Base-by-base conservation (phyloP, 345 rosid species). In the Camelina laxa region DNA sequence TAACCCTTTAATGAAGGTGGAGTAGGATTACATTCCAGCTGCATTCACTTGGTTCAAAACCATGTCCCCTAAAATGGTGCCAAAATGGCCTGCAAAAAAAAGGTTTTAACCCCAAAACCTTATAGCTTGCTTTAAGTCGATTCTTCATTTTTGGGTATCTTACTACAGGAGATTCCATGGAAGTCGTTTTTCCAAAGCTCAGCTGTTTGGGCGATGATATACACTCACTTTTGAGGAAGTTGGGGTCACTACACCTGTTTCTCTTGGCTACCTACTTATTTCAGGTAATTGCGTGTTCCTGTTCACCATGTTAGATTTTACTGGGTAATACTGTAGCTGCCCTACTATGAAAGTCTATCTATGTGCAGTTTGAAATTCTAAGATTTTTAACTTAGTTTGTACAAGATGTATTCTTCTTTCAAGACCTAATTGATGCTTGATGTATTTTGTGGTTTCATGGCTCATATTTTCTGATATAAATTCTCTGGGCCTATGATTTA, bases 181-280 rank as follows among this genome's bases (percentile, higher is more conserved):
- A 90, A 79, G 79, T 86, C 91, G 16, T 84, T 94, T 84, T 90
- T 94, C 75, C 81, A 31, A 75, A 88, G 81, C 75, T 75, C 75
- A 67, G 90, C 97, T 15, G 89, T 91, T 63, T 85, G 95, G 98
- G 97, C 98, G 24, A 93, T 93, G 98, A 86, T 86, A 82, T 94
- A 91, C 80, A 86, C 89, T 51, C 97, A 94, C 77, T 94, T 94
- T 80, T 94, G 98, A 69, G 98, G 98, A 75, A 91, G 96, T 72
- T 94, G 98, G 98, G 96, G 97, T 64, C 96, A 94, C 70, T 91
- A 86, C 66, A 86, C 93, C 59, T 89, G 95, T 79, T 86, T 94
- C 45, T 88, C 98, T 72, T 94, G 98, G 98, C 92, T 94, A 70
- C 98, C 97, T 24, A 86, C 95, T 7, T 94, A 85, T 84, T 94